Evolutionary conservation across 2,329 filamentous ascomycete species (phyloP).

Genomic region (Lasiodiplodia sp.): DNA sequence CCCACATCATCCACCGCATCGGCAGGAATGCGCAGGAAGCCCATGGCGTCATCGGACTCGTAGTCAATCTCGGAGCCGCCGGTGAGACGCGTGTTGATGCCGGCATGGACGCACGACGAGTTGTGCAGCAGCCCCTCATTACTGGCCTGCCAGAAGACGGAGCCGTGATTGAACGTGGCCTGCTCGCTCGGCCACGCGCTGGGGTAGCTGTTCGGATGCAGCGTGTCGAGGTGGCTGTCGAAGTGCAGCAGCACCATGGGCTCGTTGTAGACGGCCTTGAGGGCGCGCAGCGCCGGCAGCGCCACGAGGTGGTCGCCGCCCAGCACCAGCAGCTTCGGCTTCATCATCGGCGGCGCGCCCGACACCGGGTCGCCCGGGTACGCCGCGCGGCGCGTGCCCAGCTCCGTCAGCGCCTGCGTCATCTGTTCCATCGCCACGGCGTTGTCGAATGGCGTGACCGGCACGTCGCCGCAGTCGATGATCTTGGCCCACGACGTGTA

Average conservation of each 20-base stretch:
- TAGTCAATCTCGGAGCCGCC: slow-evolving; percentile 73
- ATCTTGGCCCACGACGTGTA: slow-evolving; percentile 59
- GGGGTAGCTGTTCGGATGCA: slow-evolving; percentile 37
- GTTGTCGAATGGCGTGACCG: slow-evolving; percentile 69
- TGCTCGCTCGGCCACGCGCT: slow-evolving; percentile 60
- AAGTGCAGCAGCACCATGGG: slow-evolving; percentile 71
- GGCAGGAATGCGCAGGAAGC: slow-evolving; percentile 82
- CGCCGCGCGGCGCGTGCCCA: slow-evolving; percentile 34
- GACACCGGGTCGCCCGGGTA: not conserved
- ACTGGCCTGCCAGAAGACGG: slow-evolving; percentile 84
- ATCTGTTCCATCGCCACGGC: slow-evolving; percentile 82
- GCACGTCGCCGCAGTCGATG: slow-evolving; percentile 63
- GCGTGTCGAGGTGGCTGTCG: slow-evolving; percentile 57
- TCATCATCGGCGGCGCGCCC: slow-evolving; percentile 32
- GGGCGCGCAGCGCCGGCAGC: slow-evolving; percentile 61
- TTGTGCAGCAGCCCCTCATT: slow-evolving; percentile 80
- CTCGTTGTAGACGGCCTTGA: slow-evolving; percentile 68
- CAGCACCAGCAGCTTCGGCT: slow-evolving; percentile 35
- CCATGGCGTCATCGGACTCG: slow-evolving; percentile 84
- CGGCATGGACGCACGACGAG: slow-evolving; percentile 85
- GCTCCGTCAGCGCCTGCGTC: slow-evolving; percentile 34
- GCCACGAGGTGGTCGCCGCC: slow-evolving; percentile 67
- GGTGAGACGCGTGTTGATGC: slow-evolving; percentile 81
- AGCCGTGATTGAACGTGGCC: slow-evolving; percentile 84
- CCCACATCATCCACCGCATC: slow-evolving; percentile 71